Conservation (phyloP, 306 rosid species). For the Glycine latifolia region DNA sequence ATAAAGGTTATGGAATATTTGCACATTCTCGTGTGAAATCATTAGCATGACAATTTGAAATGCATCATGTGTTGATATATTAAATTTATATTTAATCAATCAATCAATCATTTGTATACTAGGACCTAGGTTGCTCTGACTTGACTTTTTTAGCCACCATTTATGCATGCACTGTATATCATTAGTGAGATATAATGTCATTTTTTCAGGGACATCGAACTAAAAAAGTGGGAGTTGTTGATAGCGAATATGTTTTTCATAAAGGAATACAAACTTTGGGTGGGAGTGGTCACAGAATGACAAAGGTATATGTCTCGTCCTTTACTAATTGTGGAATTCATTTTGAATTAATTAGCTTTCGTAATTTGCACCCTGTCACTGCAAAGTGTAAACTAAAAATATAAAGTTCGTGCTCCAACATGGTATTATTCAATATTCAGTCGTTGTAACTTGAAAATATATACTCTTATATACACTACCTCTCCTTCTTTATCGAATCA, state of each 20-base stretch:
- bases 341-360: not conserved
- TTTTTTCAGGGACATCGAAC: conserved; percentile 85
- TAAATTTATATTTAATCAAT: too few species aligned
- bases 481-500: too few species aligned
- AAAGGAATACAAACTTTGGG: conserved; percentile 95
- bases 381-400: too few species aligned
- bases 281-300: conserved; percentile 54
- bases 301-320: conserved; percentile 56
- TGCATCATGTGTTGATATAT: not conserved
- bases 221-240: conserved; percentile 82
- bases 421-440: too few species aligned
- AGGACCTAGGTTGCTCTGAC: not conserved
- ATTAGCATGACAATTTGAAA: conserved; percentile 14
- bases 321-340: not conserved
- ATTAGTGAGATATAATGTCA: conserved; percentile 21
- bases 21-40: not conserved
- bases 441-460: too few species aligned
- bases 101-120: not conserved
- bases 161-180: not conserved
- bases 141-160: not conserved
- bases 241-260: conserved; percentile 78
- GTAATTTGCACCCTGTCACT: too few species aligned
- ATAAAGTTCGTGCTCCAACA: too few species aligned
- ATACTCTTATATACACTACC: too few species aligned
- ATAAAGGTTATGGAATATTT: conserved; percentile 1